Percentiles rank a stretch among this genome's conserved stretches.
Conservation (phyloP, 2,329 filamentous ascomycete species). For the Fusarium sp. region DNA sequence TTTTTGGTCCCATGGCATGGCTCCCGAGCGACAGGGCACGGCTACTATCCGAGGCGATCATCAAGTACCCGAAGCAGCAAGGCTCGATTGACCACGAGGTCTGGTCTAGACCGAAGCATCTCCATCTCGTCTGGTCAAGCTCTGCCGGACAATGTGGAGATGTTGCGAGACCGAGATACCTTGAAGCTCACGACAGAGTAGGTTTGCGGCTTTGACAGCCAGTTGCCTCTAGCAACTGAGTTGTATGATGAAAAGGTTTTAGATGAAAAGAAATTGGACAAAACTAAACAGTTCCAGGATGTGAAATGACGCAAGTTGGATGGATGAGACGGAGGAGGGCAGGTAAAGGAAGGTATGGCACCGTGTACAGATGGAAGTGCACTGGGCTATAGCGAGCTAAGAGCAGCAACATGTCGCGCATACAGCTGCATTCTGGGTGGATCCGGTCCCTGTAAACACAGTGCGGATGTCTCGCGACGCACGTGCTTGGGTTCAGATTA, state of each 20-base stretch:
- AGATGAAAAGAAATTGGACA: not conserved
- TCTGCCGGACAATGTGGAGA: not conserved
- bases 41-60: constrained; percentile 28
- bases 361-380: not conserved
- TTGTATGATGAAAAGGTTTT: not conserved
- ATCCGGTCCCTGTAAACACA: not conserved
- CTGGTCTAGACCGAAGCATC: constrained; percentile 23
- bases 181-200: not conserved
- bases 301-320: not conserved
- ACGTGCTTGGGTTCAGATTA: not conserved
- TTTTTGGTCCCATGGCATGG: constrained; percentile 19
- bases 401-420: not conserved
- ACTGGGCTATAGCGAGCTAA: not conserved
- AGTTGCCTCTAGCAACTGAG: not conserved
- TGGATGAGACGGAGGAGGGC: not conserved
- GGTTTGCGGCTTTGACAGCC: not conserved
- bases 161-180: not conserved
- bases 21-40: constrained; percentile 23
- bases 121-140: constrained; percentile 10
- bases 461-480: not conserved
- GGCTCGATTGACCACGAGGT: constrained; percentile 4
- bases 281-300: not conserved
- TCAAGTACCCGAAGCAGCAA: not conserved
- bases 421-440: not conserved
- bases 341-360: not conserved